These are phyloP conservation scores for Sporothrix luriei DNA, from an alignment of 2,329 filamentous ascomycete genomes.

Conservation along the genomic window DNA sequence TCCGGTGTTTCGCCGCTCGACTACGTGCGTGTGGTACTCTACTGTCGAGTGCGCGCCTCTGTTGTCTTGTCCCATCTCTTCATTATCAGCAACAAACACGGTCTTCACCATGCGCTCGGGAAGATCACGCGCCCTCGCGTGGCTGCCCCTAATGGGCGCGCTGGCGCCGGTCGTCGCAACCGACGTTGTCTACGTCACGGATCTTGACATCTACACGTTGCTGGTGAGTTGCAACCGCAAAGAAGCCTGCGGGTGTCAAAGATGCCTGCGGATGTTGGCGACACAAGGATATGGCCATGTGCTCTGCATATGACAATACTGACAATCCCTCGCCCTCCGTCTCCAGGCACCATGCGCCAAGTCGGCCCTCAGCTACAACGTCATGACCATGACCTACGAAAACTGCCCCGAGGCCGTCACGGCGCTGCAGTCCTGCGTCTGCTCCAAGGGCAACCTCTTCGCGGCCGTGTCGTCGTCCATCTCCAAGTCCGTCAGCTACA, in stretches of 20 bases:
- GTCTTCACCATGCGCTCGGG: conserved; percentile 24
- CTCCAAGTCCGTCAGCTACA: conserved; percentile 47
- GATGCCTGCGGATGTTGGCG: not conserved
- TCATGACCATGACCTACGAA: conserved; percentile 49
- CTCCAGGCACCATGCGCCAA: conserved; percentile 55
- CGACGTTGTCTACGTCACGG: conserved; percentile 50
- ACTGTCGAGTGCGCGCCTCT: not conserved
- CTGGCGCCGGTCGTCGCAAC: conserved; percentile 8
- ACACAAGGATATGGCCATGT: not conserved
- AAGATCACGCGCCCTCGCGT: conserved; percentile 21
- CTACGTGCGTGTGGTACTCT: not conserved
- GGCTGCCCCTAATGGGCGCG: conserved; percentile 30
- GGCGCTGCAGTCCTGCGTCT: conserved; percentile 56
- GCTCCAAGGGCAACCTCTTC: conserved; percentile 51
- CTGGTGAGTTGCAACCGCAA: conserved; percentile 43
- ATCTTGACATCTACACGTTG: conserved; percentile 48
- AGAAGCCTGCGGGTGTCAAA: not conserved
- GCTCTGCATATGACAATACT: not conserved
- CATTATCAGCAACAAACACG: not conserved
- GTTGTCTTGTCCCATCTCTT: too few species aligned
- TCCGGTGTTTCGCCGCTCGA: not conserved
- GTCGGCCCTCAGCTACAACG: conserved; percentile 49
- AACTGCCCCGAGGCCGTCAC: conserved; percentile 50
- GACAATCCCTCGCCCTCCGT: not conserved
- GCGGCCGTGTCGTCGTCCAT: conserved; percentile 46